These are phyloP conservation scores for Incumbomyces delicatus DNA, from an alignment of 2,329 filamentous ascomycete species.

Conservation along the genomic window DNA sequence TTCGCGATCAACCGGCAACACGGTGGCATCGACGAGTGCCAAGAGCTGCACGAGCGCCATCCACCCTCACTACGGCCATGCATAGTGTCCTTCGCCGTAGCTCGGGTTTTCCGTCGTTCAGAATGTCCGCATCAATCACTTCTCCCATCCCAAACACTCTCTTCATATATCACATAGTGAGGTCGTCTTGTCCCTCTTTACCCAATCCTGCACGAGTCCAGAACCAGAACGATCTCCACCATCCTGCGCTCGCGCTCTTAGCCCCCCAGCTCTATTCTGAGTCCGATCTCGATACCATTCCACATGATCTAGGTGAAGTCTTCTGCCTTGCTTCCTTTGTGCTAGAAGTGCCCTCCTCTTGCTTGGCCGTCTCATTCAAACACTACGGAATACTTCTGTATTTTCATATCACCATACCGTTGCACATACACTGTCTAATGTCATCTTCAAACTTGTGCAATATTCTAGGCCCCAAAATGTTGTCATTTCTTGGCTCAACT, in stretches of 20 bases:
- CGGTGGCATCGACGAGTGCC: slow-evolving; percentile 2
- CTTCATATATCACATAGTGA: slow-evolving; percentile 35
- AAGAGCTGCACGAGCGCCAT: too few relatives aligned
- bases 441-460: slow-evolving; percentile 44
- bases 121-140: slow-evolving; percentile 32
- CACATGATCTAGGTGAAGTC: slow-evolving; percentile 28
- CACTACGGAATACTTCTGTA: slow-evolving; percentile 25
- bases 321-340: slow-evolving; percentile 15
- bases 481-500: slow-evolving; percentile 38
- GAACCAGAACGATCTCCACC: too few relatives aligned
- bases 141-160: slow-evolving; percentile 35
- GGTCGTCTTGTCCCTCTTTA: slow-evolving; percentile 7
- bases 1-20: slow-evolving; percentile 1
- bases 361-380: slow-evolving; percentile 21
- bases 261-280: slow-evolving; percentile 14
- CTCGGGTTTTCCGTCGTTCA: too few relatives aligned
- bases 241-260: neutral
- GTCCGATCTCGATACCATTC: slow-evolving; percentile 25
- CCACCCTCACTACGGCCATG: too few relatives aligned
- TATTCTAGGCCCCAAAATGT: slow-evolving; percentile 44
- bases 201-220: slow-evolving; percentile 26
- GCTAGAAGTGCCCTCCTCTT: slow-evolving; percentile 7
- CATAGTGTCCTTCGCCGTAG: too few relatives aligned
- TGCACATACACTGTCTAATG: slow-evolving; percentile 37
- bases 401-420: slow-evolving; percentile 41